Evolutionary conservation across 2,329 filamentous ascomycete genomes (phyloP), one percentile per base, ranked within the genome.

Genomic region (Beauveria pseudobassiana): DNA sequence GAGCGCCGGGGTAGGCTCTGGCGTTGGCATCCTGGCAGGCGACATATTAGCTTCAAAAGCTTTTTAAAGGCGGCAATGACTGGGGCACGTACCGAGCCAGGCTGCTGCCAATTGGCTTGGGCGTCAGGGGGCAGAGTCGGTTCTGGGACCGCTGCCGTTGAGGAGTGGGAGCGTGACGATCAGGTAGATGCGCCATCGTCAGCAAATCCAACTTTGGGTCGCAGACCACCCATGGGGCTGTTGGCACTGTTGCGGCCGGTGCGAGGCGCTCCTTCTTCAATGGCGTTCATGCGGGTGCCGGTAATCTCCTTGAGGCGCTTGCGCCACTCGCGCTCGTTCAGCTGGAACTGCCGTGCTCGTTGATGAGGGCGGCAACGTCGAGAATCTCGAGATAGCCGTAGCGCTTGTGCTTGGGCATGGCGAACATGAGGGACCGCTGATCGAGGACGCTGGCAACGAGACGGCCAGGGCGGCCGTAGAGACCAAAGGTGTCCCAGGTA

Each of bases 401-500:
- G 65, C 90, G 84, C 59, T 87, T 86, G 67, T 95, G 87, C 68
- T 90, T 91, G 0, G 95, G 93, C 87, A 99, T 96, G 6, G 93
- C 95, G 73, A 98, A 99, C 95, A 99, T 99, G 66, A 99, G 81
- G 62, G 95, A 96, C 51, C 91, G 86, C 4, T 90, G 81, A 74
- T 98, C 93, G 50, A 93, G 83, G 0, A 90, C 88, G 70, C 96
- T 96, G 3, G 95, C 91, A 40, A 96, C 87, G 50, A 99, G 80
- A 64, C 91, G 87, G 30, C 85, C 89, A 0, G 95, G 95, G 24
- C 95, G 88, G 30, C 95, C 95, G 69, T 99, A 99, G 1, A 99
- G 80, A 45, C 83, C 86, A 73, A 97, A 99, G 0, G 91, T 91
- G 72, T 99, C 95, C 80, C 91, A 99, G 0, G 92, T 90, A 0